Percentiles rank a stretch among this genome's conserved stretches.
phyloP scores from a whole-genome alignment of 164 flowering plant genomes.

The Dillenia suffruticosa region DNA sequence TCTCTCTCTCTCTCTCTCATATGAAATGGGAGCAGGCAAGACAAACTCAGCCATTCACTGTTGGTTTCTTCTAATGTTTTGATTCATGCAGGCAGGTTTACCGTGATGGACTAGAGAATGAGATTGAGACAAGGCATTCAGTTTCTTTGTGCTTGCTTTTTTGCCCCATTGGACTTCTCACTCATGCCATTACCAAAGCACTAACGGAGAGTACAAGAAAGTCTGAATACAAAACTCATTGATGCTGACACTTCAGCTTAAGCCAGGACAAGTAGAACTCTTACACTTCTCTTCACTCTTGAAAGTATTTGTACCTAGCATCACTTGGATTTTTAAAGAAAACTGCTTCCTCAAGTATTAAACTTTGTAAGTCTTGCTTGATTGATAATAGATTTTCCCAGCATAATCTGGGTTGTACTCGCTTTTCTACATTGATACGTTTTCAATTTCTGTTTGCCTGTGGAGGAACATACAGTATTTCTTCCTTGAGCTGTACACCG shows the following conservation, averaged over 20 bases:
- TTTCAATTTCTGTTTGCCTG: not conserved
- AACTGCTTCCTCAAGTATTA: no score
- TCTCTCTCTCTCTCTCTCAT: conserved; percentile 15
- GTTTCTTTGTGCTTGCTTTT: conserved; percentile 80
- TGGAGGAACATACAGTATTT: conserved; percentile 17
- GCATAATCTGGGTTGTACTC: no score
- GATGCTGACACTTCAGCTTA: not conserved
- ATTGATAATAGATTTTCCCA: no score
- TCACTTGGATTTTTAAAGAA: no score
- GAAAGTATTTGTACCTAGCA: no score
- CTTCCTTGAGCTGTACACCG: conserved; percentile 33
- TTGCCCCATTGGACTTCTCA: conserved; percentile 77
- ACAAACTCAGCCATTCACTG: not conserved
- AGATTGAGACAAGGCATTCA: conserved; percentile 89
- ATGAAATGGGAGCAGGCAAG: not conserved
- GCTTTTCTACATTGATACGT: no score
- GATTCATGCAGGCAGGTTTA: conserved; percentile 63
- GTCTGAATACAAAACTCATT: conserved; percentile 5
- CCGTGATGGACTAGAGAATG: conserved; percentile 66
- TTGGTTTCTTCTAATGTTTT: conserved; percentile 1
- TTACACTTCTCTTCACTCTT: no score
- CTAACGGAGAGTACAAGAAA: conserved; percentile 29
- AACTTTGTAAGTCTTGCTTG: no score
- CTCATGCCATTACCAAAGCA: conserved; percentile 68
- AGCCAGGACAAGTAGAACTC: no score